A percentile compares a stretch with the other conserved stretches of the same genome.
phyloP scores from a whole-genome alignment of 1,284 basidiomycete genomes.

The Irpex sp. region DNA sequence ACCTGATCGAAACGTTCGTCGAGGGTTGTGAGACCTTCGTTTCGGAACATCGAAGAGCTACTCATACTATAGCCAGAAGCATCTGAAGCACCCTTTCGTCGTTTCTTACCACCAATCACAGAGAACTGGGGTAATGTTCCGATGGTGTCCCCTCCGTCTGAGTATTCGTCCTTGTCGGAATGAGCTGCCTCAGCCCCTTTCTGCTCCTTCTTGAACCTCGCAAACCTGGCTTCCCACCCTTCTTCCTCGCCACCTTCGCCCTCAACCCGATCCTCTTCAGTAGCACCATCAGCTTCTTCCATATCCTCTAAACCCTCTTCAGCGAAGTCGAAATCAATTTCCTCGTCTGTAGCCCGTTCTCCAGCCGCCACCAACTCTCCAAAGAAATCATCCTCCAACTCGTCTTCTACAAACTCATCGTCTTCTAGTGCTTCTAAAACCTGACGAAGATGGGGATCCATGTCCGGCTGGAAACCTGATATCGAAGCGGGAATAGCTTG shows the following conservation, averaged over 20 bases:
- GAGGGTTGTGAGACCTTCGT: conserved; percentile 81
- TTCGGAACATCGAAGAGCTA: conserved; percentile 93
- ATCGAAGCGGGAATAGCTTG: conserved; percentile 80
- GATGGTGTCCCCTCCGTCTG: conserved; percentile 83
- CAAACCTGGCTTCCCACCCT: conserved; percentile 76
- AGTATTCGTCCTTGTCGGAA: conserved; percentile 45
- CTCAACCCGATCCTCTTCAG: conserved; percentile 28
- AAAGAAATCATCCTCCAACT: conserved; percentile 71
- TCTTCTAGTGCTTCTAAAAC: conserved; percentile 94
- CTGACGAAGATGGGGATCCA: conserved; percentile 95
- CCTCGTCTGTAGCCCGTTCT: conserved; percentile 54
- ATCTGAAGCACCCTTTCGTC: conserved; percentile 74
- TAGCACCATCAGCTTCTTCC: conserved; percentile 21
- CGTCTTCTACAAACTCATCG: conserved; percentile 87
- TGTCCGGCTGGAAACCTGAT: conserved; percentile 90
- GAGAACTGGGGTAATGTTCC: conserved; percentile 65
- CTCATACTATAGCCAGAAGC: conserved; percentile 96
- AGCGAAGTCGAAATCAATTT: conserved; percentile 62
- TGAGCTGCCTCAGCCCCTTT: conserved; percentile 31
- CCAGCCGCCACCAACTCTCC: conserved; percentile 72
- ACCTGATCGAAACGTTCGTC: conserved; percentile 96
- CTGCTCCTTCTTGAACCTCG: conserved; percentile 67
- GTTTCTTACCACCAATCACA: conserved; percentile 76
- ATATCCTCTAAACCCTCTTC: conserved; percentile 50
- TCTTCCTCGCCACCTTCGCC: conserved; percentile 18